A percentile compares a stretch with the other conserved stretches of the same genome.
These are phyloP conservation scores for Kurtzmaniella quercitrusa DNA, from an alignment of 1,139 yeast genomes.

Conservation along the genomic window DNA sequence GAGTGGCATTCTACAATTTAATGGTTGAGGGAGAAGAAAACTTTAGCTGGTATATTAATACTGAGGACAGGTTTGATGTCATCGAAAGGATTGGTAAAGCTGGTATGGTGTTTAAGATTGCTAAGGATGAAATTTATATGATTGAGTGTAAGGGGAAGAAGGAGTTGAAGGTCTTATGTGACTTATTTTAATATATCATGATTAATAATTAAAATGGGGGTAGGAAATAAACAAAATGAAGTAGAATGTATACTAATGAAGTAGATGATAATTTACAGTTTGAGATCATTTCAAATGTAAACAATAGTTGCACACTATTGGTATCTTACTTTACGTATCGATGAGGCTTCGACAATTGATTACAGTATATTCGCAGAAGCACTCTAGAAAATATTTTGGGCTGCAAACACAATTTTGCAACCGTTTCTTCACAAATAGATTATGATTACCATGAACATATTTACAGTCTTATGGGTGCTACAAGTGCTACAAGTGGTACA, in stretches of 20 bases:
- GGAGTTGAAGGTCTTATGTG: slow-evolving; percentile 34
- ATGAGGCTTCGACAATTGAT: no score
- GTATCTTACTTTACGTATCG: no score
- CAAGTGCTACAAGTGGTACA: background rate
- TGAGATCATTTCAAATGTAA: no score
- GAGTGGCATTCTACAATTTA: slow-evolving; percentile 27
- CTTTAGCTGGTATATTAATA: slow-evolving; percentile 34
- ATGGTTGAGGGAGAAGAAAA: slow-evolving; percentile 18
- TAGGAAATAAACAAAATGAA: no score
- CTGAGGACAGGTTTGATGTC: slow-evolving; percentile 24
- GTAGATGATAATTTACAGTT: no score
- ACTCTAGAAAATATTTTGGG: background rate
- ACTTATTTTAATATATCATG: slow-evolving; percentile 19
- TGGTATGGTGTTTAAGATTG: slow-evolving; percentile 35
- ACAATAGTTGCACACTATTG: no score
- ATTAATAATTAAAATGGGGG: background rate
- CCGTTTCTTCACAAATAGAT: background rate
- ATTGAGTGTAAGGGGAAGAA: slow-evolving; percentile 45
- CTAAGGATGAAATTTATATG: slow-evolving; percentile 34
- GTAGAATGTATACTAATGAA: no score
- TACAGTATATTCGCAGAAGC: background rate
- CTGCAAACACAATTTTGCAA: background rate
- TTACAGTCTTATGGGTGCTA: background rate
- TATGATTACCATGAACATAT: background rate
- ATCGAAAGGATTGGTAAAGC: slow-evolving; percentile 44